Evolutionary conservation across 1,284 basidiomycete genomes (phyloP), one percentile per base, ranked within the genome.

Genomic region (Ganoderma leucocontextum): DNA sequence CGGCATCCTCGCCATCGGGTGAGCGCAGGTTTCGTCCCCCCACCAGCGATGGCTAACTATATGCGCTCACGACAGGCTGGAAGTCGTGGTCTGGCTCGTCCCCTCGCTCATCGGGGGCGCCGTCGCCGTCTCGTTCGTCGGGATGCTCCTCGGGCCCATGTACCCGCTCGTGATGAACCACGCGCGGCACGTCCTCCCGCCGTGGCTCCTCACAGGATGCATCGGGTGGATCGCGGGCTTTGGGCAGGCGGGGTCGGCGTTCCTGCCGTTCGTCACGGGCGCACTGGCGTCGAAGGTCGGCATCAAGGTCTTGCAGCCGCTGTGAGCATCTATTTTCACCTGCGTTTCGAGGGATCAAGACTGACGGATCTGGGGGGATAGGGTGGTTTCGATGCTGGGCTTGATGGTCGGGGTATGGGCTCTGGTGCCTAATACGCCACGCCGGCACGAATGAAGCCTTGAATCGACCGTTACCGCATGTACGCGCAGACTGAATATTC

Each of bases 171-270:
- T 82, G 35, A 85, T 89, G 80, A 85, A 85, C 65, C 82, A 87
- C 64, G 78, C 85, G 2, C 77, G 80, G 22, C 81, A 83, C 33
- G 78, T 88, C 52, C 78, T 89, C 35, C 87, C 87, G 6, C 80
- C 81, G 10, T 82, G 84, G 81, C 76, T 90, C 6, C 77, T 89
- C 39, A 87, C 85, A 0, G 86, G 84, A 12, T 82, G 82, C 66
- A 88, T 89, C 41, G 88, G 87, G 2, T 89, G 86, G 86, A 88
- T 89, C 63, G 82, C 85, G 35, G 85, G 84, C 15, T 81, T 87
- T 57, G 87, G 87, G 1, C 85, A 86, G 73, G 82, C 84, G 6
- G 87, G 88, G 7, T 84, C 83, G 19, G 88, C 88, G 2, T 69
- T 85, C 38, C 68, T 89, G 9, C 88, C 89, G 10, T 89, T 89